phyloP scores from a whole-genome alignment of 2,329 filamentous ascomycete species.

The Aspergillus viridinutans region DNA sequence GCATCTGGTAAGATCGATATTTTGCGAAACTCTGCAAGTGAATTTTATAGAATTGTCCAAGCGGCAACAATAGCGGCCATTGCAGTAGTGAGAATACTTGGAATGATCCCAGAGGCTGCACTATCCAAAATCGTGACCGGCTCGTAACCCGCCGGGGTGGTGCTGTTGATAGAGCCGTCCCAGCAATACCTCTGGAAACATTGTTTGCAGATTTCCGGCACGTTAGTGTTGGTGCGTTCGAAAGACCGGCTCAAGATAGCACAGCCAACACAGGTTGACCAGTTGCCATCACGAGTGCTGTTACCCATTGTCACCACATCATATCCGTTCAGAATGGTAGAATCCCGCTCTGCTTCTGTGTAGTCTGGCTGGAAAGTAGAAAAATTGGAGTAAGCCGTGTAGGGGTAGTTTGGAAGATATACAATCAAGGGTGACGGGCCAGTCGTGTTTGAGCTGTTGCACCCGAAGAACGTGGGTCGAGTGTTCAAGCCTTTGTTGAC shows the following conservation, averaged over 20 bases:
- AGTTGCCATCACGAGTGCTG: conserved; percentile 64
- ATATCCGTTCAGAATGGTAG: conserved; percentile 82
- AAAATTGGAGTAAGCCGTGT: conserved; percentile 69
- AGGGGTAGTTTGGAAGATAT: conserved; percentile 85
- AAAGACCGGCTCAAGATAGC: conserved; percentile 73
- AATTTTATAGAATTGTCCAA: not conserved
- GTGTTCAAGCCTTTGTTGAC: conserved; percentile 69
- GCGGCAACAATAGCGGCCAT: conserved; percentile 1
- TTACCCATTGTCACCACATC: conserved; percentile 77
- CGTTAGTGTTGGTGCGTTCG: conserved; percentile 59
- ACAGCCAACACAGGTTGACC: conserved; percentile 78
- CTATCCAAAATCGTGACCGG: conserved; percentile 26
- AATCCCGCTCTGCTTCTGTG: conserved; percentile 62
- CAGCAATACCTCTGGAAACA: conserved; percentile 86
- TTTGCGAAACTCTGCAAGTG: not conserved
- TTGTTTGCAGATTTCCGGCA: conserved; percentile 64
- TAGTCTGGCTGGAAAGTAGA: conserved; percentile 69
- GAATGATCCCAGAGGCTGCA: not conserved
- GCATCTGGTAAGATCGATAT: not conserved
- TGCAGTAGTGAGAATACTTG: not conserved
- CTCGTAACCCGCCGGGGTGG: conserved; percentile 37
- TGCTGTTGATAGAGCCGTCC: conserved; percentile 62
- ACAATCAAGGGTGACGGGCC: conserved; percentile 63
- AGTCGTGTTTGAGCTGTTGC: conserved; percentile 60
- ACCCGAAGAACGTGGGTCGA: conserved; percentile 73